A percentile compares a stretch with the other conserved stretches of the same genome.
phyloP scores from a whole-genome alignment of 225 moss, liverwort and hornwort genomes.

The Ulota crispa region DNA sequence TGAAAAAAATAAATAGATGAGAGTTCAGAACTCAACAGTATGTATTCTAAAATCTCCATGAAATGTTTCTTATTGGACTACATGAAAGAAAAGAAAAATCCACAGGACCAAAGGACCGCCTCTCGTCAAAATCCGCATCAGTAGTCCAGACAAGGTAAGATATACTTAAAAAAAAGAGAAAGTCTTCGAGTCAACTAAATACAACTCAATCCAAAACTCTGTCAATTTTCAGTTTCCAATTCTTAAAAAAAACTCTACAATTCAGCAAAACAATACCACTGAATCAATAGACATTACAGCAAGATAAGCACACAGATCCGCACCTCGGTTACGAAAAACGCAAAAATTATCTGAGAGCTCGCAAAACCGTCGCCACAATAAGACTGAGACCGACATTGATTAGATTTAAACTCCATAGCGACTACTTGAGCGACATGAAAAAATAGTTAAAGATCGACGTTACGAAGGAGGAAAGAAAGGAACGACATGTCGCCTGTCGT shows the following conservation, averaged over 20 bases:
- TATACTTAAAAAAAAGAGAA: background rate
- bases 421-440: too few species aligned
- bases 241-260: background rate
- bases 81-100: background rate
- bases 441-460: too few species aligned
- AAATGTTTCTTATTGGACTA: background rate
- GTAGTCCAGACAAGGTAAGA: background rate
- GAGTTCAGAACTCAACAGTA: background rate
- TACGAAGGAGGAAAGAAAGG: too few species aligned
- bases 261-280: background rate
- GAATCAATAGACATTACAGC: background rate
- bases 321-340: background rate
- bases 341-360: background rate
- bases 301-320: background rate
- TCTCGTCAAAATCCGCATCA: background rate
- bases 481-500: too few species aligned
- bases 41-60: background rate
- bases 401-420: too few species aligned
- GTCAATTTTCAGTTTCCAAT: background rate
- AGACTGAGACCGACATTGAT: too few species aligned
- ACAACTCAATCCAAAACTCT: background rate
- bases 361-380: background rate
- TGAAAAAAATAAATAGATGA: background rate
- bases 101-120: background rate
- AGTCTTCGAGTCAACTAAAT: background rate